A percentile compares a stretch with the other conserved stretches of the same genome.
Conservation (phyloP, 2,329 filamentous ascomycete species). For the Aureobasidium melanogenum region DNA sequence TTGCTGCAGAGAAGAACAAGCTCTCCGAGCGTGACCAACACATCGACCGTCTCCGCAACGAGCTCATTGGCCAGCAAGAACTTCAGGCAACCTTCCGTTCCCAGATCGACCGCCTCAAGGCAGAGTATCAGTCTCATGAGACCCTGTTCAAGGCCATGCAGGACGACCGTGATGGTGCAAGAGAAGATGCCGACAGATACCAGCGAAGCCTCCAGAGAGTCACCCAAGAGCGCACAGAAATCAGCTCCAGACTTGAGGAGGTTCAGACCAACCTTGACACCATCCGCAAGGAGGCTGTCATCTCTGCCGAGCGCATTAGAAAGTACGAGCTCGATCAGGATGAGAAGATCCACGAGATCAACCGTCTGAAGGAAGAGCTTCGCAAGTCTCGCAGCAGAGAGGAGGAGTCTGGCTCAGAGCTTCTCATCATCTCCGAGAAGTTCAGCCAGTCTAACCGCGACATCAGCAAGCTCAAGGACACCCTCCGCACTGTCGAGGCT, state of each 20-base stretch:
- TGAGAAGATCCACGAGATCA: conserved; percentile 21
- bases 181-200: conserved; percentile 21
- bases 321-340: conserved; percentile 21
- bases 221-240: conserved; percentile 22
- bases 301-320: conserved; percentile 20
- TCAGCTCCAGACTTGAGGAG: conserved; percentile 20
- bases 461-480: conserved; percentile 20
- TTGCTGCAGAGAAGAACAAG: conserved; percentile 21
- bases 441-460: conserved; percentile 21
- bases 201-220: conserved; percentile 21
- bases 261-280: conserved; percentile 19
- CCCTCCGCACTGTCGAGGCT: conserved; percentile 19
- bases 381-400: conserved; percentile 18
- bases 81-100: conserved; percentile 17
- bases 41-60: conserved; percentile 19
- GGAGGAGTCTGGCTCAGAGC: conserved; percentile 20
- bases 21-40: conserved; percentile 23
- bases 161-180: conserved; percentile 20
- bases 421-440: conserved; percentile 19
- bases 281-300: conserved; percentile 20
- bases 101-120: conserved; percentile 20
- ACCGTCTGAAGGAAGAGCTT: conserved; percentile 22
- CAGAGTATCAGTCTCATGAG: conserved; percentile 19
- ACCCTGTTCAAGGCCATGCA: conserved; percentile 18
- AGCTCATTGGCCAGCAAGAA: conserved; percentile 19